Evolutionary conservation across 164 flowering plant genomes (phyloP).

Genomic region (Protea cynaroides): DNA sequence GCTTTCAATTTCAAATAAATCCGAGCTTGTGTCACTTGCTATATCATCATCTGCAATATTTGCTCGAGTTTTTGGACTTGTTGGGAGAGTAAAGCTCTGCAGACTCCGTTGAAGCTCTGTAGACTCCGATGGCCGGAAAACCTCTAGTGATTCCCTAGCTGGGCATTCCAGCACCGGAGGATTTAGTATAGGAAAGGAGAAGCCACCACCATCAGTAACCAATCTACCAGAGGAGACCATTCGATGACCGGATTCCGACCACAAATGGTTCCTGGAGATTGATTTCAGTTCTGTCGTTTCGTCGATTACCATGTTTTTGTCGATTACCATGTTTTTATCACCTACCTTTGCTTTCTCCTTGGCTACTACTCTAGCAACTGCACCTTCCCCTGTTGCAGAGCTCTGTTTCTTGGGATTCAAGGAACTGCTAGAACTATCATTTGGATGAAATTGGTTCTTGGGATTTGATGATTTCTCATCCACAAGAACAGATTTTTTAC

Average conservation of each 20-base stretch:
- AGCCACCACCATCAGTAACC: constrained; percentile 23
- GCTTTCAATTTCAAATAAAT: constrained; percentile 89
- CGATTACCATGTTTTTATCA: background rate
- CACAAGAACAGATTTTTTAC: constrained; percentile 62
- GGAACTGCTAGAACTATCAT: background rate
- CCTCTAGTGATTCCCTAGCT: constrained; percentile 50
- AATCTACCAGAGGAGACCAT: constrained; percentile 18
- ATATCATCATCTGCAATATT: constrained; percentile 40
- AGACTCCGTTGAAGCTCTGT: constrained; percentile 11
- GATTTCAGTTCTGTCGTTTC: constrained; percentile 6
- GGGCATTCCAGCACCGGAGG: constrained; percentile 28
- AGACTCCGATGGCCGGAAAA: constrained; percentile 31
- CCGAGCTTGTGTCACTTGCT: constrained; percentile 86
- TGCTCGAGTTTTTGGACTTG: constrained; percentile 27
- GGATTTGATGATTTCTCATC: constrained; percentile 31
- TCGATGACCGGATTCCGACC: constrained; percentile 16
- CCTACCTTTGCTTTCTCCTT: too few species aligned
- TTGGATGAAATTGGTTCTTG: constrained; percentile 11
- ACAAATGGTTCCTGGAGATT: background rate
- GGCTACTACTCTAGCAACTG: background rate
- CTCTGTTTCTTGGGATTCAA: constrained; percentile 10
- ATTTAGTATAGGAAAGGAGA: constrained; percentile 46
- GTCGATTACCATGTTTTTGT: background rate
- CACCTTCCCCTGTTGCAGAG: background rate
- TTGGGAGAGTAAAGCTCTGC: constrained; percentile 24